Percentiles rank a stretch among this genome's conserved stretches.
Evolutionary conservation across 108 stramenopile species (phyloP).

Genomic region (Fistulifera solaris): DNA sequence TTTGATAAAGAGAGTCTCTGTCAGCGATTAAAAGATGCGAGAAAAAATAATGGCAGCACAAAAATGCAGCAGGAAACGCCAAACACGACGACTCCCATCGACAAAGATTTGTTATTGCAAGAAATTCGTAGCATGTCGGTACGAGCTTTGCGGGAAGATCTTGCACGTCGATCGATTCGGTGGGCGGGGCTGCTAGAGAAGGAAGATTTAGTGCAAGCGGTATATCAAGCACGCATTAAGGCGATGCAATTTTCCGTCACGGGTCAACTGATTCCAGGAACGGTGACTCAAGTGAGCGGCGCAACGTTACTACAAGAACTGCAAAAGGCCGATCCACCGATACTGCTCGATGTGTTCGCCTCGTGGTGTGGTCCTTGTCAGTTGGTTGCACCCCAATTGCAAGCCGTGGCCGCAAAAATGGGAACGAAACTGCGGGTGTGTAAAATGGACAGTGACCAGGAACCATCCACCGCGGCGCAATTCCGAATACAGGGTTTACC

Average conservation of each 20-base stretch:
- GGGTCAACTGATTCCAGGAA: slow-evolving; percentile 45
- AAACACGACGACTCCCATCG: slow-evolving; percentile 1
- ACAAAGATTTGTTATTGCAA: slow-evolving; percentile 9
- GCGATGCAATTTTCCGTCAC: slow-evolving; percentile 42
- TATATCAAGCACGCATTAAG: slow-evolving; percentile 40
- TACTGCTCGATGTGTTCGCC: slow-evolving; percentile 81
- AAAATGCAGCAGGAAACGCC: background rate
- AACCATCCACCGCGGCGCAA: slow-evolving; percentile 38
- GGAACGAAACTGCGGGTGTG: slow-evolving; percentile 52
- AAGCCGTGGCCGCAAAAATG: slow-evolving; percentile 49
- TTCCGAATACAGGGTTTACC: slow-evolving; percentile 49
- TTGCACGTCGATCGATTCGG: slow-evolving; percentile 50
- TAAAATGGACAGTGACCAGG: slow-evolving; percentile 75
- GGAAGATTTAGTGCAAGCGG: slow-evolving; percentile 69
- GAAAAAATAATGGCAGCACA: slow-evolving; percentile 12
- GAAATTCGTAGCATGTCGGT: slow-evolving; percentile 47
- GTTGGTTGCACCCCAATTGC: slow-evolving; percentile 58
- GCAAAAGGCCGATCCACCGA: slow-evolving; percentile 24
- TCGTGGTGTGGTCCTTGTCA: slow-evolving; percentile 90
- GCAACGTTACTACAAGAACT: slow-evolving; percentile 44
- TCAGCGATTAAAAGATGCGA: slow-evolving; percentile 38
- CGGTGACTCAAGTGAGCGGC: slow-evolving; percentile 44
- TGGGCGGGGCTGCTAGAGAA: slow-evolving; percentile 66
- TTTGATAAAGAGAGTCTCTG: slow-evolving; percentile 61
- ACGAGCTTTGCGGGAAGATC: slow-evolving; percentile 40